phyloP scores from a whole-genome alignment of 495 filamentous ascomycete genomes.

The Neurospora cerealis region DNA sequence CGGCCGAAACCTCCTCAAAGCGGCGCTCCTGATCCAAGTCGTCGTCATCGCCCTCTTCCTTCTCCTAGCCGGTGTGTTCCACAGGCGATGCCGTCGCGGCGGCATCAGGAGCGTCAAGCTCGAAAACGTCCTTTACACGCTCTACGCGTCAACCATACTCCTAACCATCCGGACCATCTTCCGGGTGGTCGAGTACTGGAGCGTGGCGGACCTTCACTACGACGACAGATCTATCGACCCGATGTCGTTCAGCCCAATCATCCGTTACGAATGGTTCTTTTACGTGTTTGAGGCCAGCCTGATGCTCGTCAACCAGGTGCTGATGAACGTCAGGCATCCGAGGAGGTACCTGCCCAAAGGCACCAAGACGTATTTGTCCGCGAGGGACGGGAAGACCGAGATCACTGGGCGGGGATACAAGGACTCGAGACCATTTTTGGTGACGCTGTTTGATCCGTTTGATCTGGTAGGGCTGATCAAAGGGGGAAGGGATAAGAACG shows the following conservation, averaged over 20 bases:
- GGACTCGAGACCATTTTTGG: slow-evolving; percentile 40
- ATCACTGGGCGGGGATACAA: slow-evolving; percentile 52
- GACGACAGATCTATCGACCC: slow-evolving; percentile 20
- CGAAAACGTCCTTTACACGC: slow-evolving; percentile 43
- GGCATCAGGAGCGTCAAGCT: slow-evolving; percentile 47
- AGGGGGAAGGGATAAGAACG: slow-evolving; percentile 34
- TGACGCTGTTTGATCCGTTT: slow-evolving; percentile 59
- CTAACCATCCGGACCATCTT: slow-evolving; percentile 56
- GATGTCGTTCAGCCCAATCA: slow-evolving; percentile 34
- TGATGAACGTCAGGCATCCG: slow-evolving; percentile 57
- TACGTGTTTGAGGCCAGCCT: slow-evolving; percentile 58
- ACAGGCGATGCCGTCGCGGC: slow-evolving; percentile 44
- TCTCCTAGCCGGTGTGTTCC: slow-evolving; percentile 47
- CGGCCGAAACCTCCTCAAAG: slow-evolving; percentile 53
- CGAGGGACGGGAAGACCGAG: slow-evolving; percentile 53
- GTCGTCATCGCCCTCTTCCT: slow-evolving; percentile 53
- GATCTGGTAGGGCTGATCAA: slow-evolving; percentile 49
- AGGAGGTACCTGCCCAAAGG: slow-evolving; percentile 49
- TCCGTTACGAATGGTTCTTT: slow-evolving; percentile 63
- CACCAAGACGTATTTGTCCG: slow-evolving; percentile 53
- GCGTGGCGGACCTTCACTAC: slow-evolving; percentile 23
- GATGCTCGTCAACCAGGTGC: slow-evolving; percentile 52
- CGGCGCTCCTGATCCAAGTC: slow-evolving; percentile 57
- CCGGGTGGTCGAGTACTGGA: slow-evolving; percentile 56
- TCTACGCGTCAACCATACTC: slow-evolving; percentile 53